These are phyloP conservation scores for Schizonepeta tenuifolia DNA, from an alignment of 257 asterid species.

Conservation along the genomic window DNA sequence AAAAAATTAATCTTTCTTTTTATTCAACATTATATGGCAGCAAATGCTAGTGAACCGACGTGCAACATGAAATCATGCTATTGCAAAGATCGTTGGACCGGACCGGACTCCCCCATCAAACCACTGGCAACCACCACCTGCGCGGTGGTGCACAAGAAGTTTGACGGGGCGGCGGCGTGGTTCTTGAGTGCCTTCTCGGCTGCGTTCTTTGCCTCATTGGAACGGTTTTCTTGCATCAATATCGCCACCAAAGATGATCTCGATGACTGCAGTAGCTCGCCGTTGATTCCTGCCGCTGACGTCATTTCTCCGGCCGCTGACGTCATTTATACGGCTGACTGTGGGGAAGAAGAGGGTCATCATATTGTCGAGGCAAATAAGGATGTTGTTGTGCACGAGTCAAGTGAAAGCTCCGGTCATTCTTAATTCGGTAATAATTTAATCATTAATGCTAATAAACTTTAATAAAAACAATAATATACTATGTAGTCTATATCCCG, in stretches of 20 bases:
- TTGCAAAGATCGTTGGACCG: conserved; percentile 31
- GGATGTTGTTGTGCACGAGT: conserved; percentile 8
- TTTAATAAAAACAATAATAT: neutral
- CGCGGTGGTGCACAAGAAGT: conserved; percentile 34
- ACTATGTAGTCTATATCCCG: too few species aligned
- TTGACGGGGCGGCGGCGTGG: conserved; percentile 47
- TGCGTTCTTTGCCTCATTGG: conserved; percentile 55
- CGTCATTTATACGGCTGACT: conserved; percentile 3
- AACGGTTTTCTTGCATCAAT: conserved; percentile 52
- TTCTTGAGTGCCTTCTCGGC: conserved; percentile 44
- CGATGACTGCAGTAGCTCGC: conserved; percentile 41
- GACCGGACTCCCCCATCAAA: conserved; percentile 23
- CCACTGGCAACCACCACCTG: conserved; percentile 32
- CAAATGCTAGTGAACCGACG: conserved; percentile 24
- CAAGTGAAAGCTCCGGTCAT: conserved; percentile 22
- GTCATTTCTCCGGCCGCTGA: conserved; percentile 27
- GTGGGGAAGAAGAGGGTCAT: neutral
- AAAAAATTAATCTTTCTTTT: neutral
- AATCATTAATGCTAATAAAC: neutral
- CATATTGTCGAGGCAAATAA: conserved; percentile 15
- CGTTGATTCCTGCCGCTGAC: conserved; percentile 38
- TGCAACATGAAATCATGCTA: conserved; percentile 41
- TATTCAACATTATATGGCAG: conserved; percentile 29
- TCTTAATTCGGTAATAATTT: neutral
- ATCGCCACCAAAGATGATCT: conserved; percentile 58